Conservation (phyloP, 495 filamentous ascomycete species). For the Xanthoparmelia taractica region DNA sequence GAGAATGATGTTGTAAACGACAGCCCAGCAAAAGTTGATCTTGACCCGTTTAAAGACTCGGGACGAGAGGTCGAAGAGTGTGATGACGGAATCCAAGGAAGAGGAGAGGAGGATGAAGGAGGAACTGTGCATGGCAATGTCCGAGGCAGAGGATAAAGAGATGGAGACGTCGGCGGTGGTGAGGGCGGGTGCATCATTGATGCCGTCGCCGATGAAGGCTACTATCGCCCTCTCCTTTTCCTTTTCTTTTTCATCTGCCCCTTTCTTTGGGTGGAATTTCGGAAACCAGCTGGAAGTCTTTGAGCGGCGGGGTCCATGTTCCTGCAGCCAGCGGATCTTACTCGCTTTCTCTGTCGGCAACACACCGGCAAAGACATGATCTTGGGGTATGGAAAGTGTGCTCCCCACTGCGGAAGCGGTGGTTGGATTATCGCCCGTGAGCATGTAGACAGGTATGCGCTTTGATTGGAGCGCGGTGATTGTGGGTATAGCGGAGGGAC, state of each 20-base stretch:
- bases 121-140: constrained; percentile 74
- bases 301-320: constrained; percentile 54
- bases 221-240: constrained; percentile 34
- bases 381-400: constrained; percentile 62
- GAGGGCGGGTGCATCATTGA: constrained; percentile 83
- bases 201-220: constrained; percentile 73
- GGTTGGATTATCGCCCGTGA: constrained; percentile 73
- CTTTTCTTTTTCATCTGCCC: constrained; percentile 24
- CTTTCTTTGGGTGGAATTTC: constrained; percentile 45
- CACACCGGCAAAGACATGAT: constrained; percentile 80
- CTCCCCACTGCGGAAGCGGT: constrained; percentile 72
- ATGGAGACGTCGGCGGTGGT: constrained; percentile 74
- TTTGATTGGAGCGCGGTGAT: constrained; percentile 59
- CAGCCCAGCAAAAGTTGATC: constrained; percentile 83
- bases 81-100: constrained; percentile 60
- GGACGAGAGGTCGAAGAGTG: constrained; percentile 60
- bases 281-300: constrained; percentile 57
- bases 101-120: constrained; percentile 79
- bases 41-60: constrained; percentile 71
- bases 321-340: constrained; percentile 73
- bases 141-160: constrained; percentile 74
- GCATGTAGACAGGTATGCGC: constrained; percentile 76
- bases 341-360: constrained; percentile 79
- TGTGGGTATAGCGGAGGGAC: constrained; percentile 61
- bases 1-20: constrained; percentile 73